Conservation (phyloP, 805 yeast species). For the Nakazawaea populi region DNA sequence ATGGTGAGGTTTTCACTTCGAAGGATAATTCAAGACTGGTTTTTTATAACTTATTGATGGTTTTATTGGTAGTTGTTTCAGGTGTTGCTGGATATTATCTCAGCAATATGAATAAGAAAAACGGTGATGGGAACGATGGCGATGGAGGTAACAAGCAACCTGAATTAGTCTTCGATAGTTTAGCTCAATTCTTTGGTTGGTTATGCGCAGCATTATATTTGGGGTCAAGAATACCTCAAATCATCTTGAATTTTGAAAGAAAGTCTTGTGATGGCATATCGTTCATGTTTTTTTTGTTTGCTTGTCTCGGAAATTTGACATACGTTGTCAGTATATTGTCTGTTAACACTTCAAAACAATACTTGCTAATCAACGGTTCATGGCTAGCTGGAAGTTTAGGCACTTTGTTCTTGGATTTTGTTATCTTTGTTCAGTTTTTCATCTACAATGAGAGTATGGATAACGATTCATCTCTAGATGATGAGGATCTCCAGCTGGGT, state of each 20-base stretch:
- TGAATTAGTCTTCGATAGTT: slow-evolving; percentile 57
- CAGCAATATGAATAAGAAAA: slow-evolving; percentile 41
- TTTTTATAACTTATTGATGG: slow-evolving; percentile 43
- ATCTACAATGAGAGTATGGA: slow-evolving; percentile 43
- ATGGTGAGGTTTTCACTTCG: slow-evolving; percentile 20
- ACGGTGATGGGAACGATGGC: slow-evolving; percentile 26
- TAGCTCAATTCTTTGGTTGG: slow-evolving; percentile 89
- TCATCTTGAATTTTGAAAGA: slow-evolving; percentile 74
- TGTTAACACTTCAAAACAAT: slow-evolving; percentile 63
- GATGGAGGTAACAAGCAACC: slow-evolving; percentile 19
- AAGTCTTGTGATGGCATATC: slow-evolving; percentile 95
- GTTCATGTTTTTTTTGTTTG: slow-evolving; percentile 88
- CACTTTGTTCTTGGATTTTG: slow-evolving; percentile 75
- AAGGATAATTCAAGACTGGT: slow-evolving; percentile 15
- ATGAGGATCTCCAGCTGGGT: slow-evolving; percentile 9
- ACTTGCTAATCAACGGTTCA: slow-evolving; percentile 74
- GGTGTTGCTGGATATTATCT: slow-evolving; percentile 89
- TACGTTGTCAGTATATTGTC: slow-evolving; percentile 82
- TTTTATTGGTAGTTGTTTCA: slow-evolving; percentile 59
- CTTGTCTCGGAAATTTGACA: slow-evolving; percentile 89
- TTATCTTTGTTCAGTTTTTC: slow-evolving; percentile 84
- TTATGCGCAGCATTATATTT: slow-evolving; percentile 67
- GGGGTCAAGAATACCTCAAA: slow-evolving; percentile 92
- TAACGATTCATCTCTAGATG: slow-evolving; percentile 23
- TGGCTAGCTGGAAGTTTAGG: slow-evolving; percentile 94